phyloP scores from a whole-genome alignment of 441 rosid species.

The Viola pubescens region DNA sequence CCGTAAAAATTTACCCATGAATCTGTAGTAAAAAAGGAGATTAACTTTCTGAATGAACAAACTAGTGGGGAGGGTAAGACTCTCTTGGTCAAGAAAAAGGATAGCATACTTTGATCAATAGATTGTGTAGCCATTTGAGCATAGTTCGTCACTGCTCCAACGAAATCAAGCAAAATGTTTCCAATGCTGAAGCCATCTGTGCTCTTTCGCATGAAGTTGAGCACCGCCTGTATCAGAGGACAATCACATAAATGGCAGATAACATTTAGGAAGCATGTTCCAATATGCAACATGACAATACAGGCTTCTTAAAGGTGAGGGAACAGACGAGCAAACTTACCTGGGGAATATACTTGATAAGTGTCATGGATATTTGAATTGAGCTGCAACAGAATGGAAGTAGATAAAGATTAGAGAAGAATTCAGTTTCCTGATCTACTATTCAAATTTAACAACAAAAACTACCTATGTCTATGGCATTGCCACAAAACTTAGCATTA shows the following conservation, averaged over 20 bases:
- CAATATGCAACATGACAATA: neutral
- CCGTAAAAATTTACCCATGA: slow-evolving; percentile 97
- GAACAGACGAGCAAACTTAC: slow-evolving; percentile 26
- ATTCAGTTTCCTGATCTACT: neutral
- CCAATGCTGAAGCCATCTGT: slow-evolving; percentile 92
- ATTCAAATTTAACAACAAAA: neutral
- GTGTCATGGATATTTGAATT: slow-evolving; percentile 83
- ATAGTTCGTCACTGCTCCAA: slow-evolving; percentile 70
- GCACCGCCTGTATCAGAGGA: slow-evolving; percentile 43
- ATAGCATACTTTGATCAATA: slow-evolving; percentile 67
- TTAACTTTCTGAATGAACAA: slow-evolving; percentile 7
- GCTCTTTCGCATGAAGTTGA: slow-evolving; percentile 86
- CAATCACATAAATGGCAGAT: neutral
- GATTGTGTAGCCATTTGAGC: slow-evolving; percentile 72
- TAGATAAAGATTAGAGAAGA: neutral
- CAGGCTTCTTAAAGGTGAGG: neutral
- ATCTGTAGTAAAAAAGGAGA: slow-evolving; percentile 35
- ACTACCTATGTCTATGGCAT: neutral
- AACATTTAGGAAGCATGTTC: neutral
- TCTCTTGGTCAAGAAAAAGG: slow-evolving; percentile 6
- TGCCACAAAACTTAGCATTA: neutral
- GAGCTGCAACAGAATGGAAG: slow-evolving; percentile 41
- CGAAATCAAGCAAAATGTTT: slow-evolving; percentile 75
- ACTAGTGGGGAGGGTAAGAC: slow-evolving; percentile 10
- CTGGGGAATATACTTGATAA: slow-evolving; percentile 87